Conservation (phyloP, 2,329 filamentous ascomycete species). For the Pseudogymnoascus sp. region DNA sequence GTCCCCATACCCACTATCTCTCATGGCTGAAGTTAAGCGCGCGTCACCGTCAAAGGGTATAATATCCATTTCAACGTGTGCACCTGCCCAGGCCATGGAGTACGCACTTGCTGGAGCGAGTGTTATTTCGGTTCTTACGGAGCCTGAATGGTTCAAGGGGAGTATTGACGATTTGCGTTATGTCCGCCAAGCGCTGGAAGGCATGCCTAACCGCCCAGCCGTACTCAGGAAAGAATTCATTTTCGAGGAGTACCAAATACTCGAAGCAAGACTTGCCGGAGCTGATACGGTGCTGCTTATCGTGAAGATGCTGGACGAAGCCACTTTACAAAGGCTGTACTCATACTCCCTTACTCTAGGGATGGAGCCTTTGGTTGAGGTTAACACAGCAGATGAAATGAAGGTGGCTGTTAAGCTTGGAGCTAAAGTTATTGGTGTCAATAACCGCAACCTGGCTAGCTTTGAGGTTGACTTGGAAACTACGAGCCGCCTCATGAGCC, state of each 20-base stretch:
- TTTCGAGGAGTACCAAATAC: constrained; percentile 96
- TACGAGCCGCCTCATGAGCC: constrained; percentile 76
- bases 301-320: constrained; percentile 89
- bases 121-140: constrained; percentile 95
- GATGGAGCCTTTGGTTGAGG: constrained; percentile 97
- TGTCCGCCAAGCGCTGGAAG: constrained; percentile 80
- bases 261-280: constrained; percentile 85
- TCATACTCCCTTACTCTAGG: constrained; percentile 80
- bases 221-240: constrained; percentile 94
- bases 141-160: constrained; percentile 98
- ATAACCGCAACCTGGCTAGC: constrained; percentile 92
- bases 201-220: constrained; percentile 86
- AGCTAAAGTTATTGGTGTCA: constrained; percentile 88
- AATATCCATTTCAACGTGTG: constrained; percentile 79
- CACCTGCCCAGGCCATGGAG: constrained; percentile 79
- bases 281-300: constrained; percentile 93
- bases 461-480: constrained; percentile 96
- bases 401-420: constrained; percentile 76
- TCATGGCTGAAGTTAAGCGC: constrained; percentile 96
- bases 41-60: constrained; percentile 94
- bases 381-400: constrained; percentile 94
- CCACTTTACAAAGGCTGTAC: constrained; percentile 69
- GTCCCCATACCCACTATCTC: constrained; percentile 77
- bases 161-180: constrained; percentile 87
- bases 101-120: constrained; percentile 93